phyloP scores from a whole-genome alignment of 352 stramenopile species.

The Phytophthora sansomeana region DNA sequence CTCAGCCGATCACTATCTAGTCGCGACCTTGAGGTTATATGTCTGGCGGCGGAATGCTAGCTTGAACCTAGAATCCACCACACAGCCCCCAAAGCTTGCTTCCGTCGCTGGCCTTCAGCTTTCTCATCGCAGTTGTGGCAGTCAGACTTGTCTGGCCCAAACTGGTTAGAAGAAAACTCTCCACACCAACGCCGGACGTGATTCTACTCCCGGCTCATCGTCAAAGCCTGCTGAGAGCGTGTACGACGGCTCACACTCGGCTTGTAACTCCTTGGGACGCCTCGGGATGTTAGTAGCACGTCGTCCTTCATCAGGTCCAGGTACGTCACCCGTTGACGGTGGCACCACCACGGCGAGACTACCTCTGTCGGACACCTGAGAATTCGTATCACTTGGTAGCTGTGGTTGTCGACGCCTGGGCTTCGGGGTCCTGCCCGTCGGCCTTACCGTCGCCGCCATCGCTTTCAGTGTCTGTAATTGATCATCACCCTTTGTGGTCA shows the following conservation, averaged over 20 bases:
- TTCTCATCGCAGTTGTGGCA: background rate
- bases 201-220: too few relatives aligned
- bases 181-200: too few relatives aligned
- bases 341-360: background rate
- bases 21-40: too few relatives aligned
- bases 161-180: too few relatives aligned
- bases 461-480: background rate
- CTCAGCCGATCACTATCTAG: too few relatives aligned
- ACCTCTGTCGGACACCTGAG: conserved; percentile 3
- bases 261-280: too few relatives aligned
- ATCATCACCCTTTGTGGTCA: background rate
- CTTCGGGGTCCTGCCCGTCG: background rate
- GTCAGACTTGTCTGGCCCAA: too few relatives aligned
- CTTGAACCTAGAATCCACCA: background rate
- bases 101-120: background rate
- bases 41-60: background rate
- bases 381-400: background rate
- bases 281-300: too few relatives aligned
- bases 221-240: too few relatives aligned
- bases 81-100: background rate
- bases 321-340: background rate
- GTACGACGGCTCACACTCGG: too few relatives aligned
- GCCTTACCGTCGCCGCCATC: background rate
- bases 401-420: background rate
- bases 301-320: background rate